Base-by-base conservation (phyloP, 371 early-diverging fungal genomes). In the Actinomortierella ambigua region DNA sequence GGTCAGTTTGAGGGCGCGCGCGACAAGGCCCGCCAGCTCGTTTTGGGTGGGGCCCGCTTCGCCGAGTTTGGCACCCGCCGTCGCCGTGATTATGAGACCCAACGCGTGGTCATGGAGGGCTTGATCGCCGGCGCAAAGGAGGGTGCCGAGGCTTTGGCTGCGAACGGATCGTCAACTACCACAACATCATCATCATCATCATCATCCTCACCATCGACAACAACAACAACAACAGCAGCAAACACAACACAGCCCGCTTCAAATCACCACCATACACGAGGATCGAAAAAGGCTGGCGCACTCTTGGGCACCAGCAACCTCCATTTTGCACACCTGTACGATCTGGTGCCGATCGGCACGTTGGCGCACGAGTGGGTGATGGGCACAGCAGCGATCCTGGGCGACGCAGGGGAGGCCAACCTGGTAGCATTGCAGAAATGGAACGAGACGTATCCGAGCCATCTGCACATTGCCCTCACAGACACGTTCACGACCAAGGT, bases 311-410 rank as follows among this genome's bases (percentile, higher is more conserved):
- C 92, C 1, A 91, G 92, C 42, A 92, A 92, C 63, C 83, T 90
- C 1, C 85, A 84, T 60, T 75, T 92, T 13, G 93, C 92, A 3
- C 87, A 81, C 61, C 82, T 85, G 53, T 85, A 89, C 66, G 68
- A 76, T 29, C 49, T 88, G n/a, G 24, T 61, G 7, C 84, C 88
- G 2, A 84, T 90, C 59, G 93, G 93, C 15, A 92, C 93, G 1
- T 83, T 92, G 80, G 88, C 89, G 0, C 93, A 92, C 67, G 93
- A 92, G 53, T 92, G 88, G 81, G 88, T 85, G 57, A 92, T 91
- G 91, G 93, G 84, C 1, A 71, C 85, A n/a, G 87, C 90, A 8
- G 91, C 90, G 9, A 71, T 71, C 14, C 63, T 91, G 47, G 83
- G 84, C 43, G 86, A 84, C 18, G 79, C 90, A 8, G 60, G 79